Percentiles rank a stretch among this genome's conserved stretches.
phyloP scores from a whole-genome alignment of 192 early-diverging fungal species.

The Coemansia sp. region DNA sequence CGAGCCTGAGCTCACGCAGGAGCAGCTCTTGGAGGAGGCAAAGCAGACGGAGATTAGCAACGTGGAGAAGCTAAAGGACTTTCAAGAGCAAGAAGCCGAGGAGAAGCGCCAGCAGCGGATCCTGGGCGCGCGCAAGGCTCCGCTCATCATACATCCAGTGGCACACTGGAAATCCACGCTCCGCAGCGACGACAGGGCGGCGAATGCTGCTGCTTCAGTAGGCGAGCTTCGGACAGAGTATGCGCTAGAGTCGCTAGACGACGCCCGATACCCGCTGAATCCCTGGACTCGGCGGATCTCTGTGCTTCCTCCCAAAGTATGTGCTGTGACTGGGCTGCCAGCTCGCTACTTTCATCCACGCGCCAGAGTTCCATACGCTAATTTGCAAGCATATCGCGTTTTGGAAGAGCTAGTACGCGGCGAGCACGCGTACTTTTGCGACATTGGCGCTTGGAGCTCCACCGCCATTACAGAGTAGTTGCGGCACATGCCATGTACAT shows the following conservation, averaged over 20 bases:
- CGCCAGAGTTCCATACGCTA: slow-evolving; percentile 46
- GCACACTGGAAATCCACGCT: slow-evolving; percentile 36
- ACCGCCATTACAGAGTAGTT: slow-evolving; percentile 18
- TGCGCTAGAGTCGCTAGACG: slow-evolving; percentile 32
- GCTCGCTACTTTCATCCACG: slow-evolving; percentile 50
- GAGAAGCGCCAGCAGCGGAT: slow-evolving; percentile 33
- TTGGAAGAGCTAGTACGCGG: slow-evolving; percentile 47
- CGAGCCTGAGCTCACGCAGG: slow-evolving; percentile 32
- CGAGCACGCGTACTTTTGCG: slow-evolving; percentile 40
- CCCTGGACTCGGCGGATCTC: slow-evolving; percentile 19
- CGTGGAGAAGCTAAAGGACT: slow-evolving; percentile 28
- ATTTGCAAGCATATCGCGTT: slow-evolving; percentile 36
- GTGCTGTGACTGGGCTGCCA: slow-evolving; percentile 45
- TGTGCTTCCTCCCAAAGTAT: slow-evolving; percentile 27
- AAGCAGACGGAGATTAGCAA: slow-evolving; percentile 46
- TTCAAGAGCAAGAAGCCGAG: slow-evolving; percentile 44
- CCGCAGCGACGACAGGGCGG: neutral
- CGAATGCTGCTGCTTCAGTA: neutral
- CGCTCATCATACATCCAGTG: slow-evolving; percentile 44
- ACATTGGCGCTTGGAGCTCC: slow-evolving; percentile 42
- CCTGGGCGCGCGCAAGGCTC: slow-evolving; percentile 23
- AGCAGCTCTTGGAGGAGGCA: slow-evolving; percentile 52
- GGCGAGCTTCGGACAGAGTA: slow-evolving; percentile 11
- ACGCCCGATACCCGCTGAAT: slow-evolving; percentile 28
- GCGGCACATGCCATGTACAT: neutral